Evolutionary conservation across 805 yeast species (phyloP).

Genomic region (Myxozyma mucilagina): DNA sequence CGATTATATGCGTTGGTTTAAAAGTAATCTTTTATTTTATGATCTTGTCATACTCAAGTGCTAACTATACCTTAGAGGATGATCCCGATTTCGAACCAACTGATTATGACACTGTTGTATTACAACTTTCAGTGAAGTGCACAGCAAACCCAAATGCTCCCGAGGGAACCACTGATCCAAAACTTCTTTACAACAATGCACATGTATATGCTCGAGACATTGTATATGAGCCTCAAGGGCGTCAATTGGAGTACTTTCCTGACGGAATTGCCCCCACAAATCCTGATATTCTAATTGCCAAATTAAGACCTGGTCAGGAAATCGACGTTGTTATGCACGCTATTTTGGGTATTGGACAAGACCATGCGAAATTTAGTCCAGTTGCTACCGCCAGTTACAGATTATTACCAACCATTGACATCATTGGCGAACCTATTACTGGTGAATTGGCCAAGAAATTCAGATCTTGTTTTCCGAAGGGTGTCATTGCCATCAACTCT

Average conservation of each 20-base stretch:
- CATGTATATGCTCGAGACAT: constrained; percentile 87
- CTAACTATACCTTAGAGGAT: constrained; percentile 37
- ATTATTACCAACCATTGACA: constrained; percentile 82
- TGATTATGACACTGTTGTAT: constrained; percentile 85
- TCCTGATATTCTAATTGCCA: constrained; percentile 87
- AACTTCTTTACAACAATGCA: constrained; percentile 77
- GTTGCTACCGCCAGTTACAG: constrained; percentile 96
- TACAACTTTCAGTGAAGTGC: constrained; percentile 78
- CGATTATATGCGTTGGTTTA: constrained; percentile 82
- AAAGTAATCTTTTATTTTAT: constrained; percentile 38
- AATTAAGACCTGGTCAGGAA: constrained; percentile 96
- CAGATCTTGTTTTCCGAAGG: constrained; percentile 88
- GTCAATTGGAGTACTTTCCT: constrained; percentile 74
- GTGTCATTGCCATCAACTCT: constrained; percentile 60
- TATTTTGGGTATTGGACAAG: constrained; percentile 85
- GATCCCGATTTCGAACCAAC: constrained; percentile 50
- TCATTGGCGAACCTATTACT: constrained; percentile 62
- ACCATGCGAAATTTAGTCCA: constrained; percentile 97
- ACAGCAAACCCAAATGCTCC: constrained; percentile 84
- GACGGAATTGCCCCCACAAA: constrained; percentile 46
- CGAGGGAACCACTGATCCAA: constrained; percentile 74
- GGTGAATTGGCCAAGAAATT: constrained; percentile 78
- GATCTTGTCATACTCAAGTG: neutral
- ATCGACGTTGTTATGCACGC: constrained; percentile 88
- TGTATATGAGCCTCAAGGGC: constrained; percentile 88